Conservation (phyloP, 1,139 yeast species). For the Zygosaccharomyces pseudobailii region DNA sequence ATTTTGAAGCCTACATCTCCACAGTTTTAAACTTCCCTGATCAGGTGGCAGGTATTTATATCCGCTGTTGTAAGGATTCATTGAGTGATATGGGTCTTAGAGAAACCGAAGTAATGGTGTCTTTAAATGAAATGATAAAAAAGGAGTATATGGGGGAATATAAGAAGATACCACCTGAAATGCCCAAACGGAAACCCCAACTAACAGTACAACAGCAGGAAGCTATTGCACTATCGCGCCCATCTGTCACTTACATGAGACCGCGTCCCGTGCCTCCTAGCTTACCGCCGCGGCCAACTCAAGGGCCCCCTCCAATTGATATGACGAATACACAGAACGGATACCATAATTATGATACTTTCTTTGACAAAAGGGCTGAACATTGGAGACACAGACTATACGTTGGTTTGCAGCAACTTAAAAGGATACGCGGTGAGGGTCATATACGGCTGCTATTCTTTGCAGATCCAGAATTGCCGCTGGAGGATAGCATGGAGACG, state of each 20-base stretch:
- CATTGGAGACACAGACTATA: slow-evolving; percentile 41
- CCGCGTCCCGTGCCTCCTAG: slow-evolving; percentile 25
- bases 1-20: slow-evolving; percentile 83
- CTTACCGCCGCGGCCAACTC: slow-evolving; percentile 6
- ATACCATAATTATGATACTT: slow-evolving; percentile 23
- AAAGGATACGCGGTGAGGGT: slow-evolving; percentile 16
- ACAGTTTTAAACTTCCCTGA: slow-evolving; percentile 58
- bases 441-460: slow-evolving; percentile 28
- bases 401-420: slow-evolving; percentile 31
- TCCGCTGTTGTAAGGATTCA: slow-evolving; percentile 71
- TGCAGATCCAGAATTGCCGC: slow-evolving; percentile 24
- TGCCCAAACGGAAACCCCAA: slow-evolving; percentile 14
- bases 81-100: slow-evolving; percentile 51
- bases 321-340: slow-evolving; percentile 22
- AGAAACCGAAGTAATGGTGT: slow-evolving; percentile 24
- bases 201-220: slow-evolving; percentile 15
- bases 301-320: not conserved
- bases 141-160: slow-evolving; percentile 14
- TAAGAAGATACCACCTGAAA: slow-evolving; percentile 16
- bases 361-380: slow-evolving; percentile 40
- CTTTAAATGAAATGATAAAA: slow-evolving; percentile 31
- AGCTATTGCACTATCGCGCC: slow-evolving; percentile 13
- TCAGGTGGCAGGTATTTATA: slow-evolving; percentile 68
- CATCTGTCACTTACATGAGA: slow-evolving; percentile 1
- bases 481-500: slow-evolving; percentile 22